Base-by-base conservation (phyloP, 768 basidiomycete species). In the Lactarius hengduanensis region DNA sequence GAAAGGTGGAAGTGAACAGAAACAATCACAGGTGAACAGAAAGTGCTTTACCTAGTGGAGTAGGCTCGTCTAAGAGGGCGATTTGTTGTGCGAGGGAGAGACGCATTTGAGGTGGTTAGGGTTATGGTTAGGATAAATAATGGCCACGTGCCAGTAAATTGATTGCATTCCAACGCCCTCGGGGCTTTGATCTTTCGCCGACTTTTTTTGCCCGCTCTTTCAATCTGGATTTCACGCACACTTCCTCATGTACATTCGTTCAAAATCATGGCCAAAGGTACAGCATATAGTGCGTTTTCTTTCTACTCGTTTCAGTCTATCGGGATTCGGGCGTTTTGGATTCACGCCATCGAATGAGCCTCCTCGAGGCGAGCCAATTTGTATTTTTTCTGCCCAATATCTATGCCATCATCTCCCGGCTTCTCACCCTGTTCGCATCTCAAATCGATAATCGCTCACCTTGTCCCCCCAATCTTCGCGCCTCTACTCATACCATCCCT, bases 61-160 rank as follows among this genome's bases (percentile, higher is more conserved):
- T 82, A 26, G 87, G 78, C 60, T 91, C 85, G 57, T 91, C 84
- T 30, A 98, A 84, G 73, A 89, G 83, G 43, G 89, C 89, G 50
- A 97, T 85, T 73, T 96, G 94, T 74, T 96, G 84, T 3, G 86
- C 87, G 30, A 92, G 82, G 3, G 89, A 86, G 41, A 89, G 75
- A 34, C 82, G 50, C 70, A 71, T 69, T 6, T 58, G 45, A 18
- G 7, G 26, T 7, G 0, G 20, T 6, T 15, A 47, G 58, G 66
- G 64, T 69, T 69, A 69, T 67, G 61, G 66, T 67, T 63, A 56
- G 59, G 15, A 47, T 59, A 58, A 59, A 62, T 47, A 32, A 50
- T 36, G 56, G 56, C 57, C 68, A 62, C 68, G 66, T 67, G 66
- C 66, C 62, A 15, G 7, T 32, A 38, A 57, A 61, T 20, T 53